Evolutionary conservation across 2,329 filamentous ascomycete genomes (phyloP), one percentile per base, ranked within the genome.

Genomic region (Botrytis hyacinthi): DNA sequence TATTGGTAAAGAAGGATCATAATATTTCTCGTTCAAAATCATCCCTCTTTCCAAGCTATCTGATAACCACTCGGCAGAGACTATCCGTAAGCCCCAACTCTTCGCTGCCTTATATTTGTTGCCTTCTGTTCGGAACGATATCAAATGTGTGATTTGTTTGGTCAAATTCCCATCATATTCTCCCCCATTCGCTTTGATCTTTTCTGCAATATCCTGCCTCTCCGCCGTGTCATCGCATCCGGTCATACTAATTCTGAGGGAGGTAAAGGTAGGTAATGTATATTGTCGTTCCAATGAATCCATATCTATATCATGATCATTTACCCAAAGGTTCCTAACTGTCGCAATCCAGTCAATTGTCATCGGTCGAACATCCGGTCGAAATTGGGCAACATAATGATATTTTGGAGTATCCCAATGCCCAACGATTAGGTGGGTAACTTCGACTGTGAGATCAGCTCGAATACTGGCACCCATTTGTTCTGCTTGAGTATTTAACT

Each of bases 381-480:
- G 89, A 81, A 95, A 92, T 80, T 91, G 93, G 71, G 95, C 96
- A 79, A 98, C 95, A 85, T 97, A 97, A 82, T 91, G 92, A 83
- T 99, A 99, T 83, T 99, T 99, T 68, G 92, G 90, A 0, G 95
- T 98, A 81, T 95, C 89, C 79, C 94, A 92, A 79, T 93, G 91
- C 81, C 95, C 96, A 75, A 97, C 93, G 76, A 99, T 88, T 65
- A 99, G 90, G 84, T 99, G 96, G 8, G 96, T 98, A 66, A 97
- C 94, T 82, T 98, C 94, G 73, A 93, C 93, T n/a, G 95, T 98
- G 62, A 99, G 89, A 82, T 99, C 95, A 82, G 94, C 92, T 79
- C 93, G 94, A 86, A 97, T 93, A 74, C 88, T 83, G 69, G 95
- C 96, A 76, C 96, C 96, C 86, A 99, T 94, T 80, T 97, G 90